A percentile compares a stretch with the other conserved stretches of the same genome.
Evolutionary conservation across 805 yeast species (phyloP).

Genomic region (Hanseniaspora lachancei): DNA sequence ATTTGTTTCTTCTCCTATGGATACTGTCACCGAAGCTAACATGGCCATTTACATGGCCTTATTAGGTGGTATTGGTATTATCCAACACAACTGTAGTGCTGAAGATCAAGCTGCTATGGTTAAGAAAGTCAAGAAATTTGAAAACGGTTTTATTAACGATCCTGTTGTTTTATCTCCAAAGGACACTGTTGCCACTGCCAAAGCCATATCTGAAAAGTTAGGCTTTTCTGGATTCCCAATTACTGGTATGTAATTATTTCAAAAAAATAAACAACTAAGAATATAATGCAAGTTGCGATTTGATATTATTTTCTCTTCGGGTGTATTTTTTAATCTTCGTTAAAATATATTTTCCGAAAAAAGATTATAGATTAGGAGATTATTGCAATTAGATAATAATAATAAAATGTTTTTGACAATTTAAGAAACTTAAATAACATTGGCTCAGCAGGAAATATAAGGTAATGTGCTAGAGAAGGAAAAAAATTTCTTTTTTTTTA

Average conservation of each 20-base stretch:
- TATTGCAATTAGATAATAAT: too few species aligned
- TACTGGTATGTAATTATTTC: conserved; percentile 67
- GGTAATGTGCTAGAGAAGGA: too few species aligned
- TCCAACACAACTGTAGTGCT: conserved; percentile 92
- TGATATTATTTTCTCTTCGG: too few species aligned
- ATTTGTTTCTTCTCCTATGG: conserved; percentile 97
- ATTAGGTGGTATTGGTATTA: conserved; percentile 96
- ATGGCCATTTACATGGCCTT: conserved; percentile 99
- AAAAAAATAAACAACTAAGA: not conserved
- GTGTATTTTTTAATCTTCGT: too few species aligned
- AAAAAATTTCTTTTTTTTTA: not conserved
- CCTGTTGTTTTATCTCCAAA: conserved; percentile 76
- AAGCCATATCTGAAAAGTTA: conserved; percentile 48
- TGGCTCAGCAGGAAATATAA: too few species aligned
- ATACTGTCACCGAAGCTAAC: conserved; percentile 91
- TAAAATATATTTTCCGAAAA: too few species aligned
- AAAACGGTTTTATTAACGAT: conserved; percentile 92
- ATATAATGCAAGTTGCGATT: not conserved
- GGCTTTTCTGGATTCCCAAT: conserved; percentile 99
- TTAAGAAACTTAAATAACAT: too few species aligned
- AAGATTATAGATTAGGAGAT: too few species aligned
- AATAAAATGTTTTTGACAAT: too few species aligned
- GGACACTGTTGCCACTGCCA: conserved; percentile 69
- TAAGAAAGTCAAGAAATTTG: conserved; percentile 86
- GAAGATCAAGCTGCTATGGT: conserved; percentile 99